Percentiles rank a stretch among this genome's conserved stretches.
Evolutionary conservation across 805 yeast species (phyloP).

Genomic region (Candida lessepsii): DNA sequence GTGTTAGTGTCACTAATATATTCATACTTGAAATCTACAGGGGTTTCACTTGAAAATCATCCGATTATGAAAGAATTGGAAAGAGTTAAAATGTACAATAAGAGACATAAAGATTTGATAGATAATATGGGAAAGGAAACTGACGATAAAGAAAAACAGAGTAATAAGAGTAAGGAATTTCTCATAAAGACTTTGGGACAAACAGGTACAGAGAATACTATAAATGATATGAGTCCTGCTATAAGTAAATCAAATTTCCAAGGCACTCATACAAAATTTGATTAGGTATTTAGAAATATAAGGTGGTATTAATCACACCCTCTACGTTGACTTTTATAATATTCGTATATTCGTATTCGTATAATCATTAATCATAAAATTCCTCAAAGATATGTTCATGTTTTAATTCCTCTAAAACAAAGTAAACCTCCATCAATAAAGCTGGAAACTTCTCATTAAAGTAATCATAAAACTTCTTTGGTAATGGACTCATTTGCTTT

Average conservation of each 20-base stretch:
- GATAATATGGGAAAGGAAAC: slow-evolving; percentile 20
- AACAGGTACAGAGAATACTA: slow-evolving; percentile 17
- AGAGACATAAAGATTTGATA: slow-evolving; percentile 47
- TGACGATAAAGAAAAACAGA: slow-evolving; percentile 19
- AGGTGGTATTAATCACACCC: too few relatives aligned
- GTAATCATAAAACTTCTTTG: slow-evolving; percentile 79
- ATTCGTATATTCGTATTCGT: neutral
- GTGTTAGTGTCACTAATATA: slow-evolving; percentile 55
- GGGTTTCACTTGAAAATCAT: slow-evolving; percentile 55
- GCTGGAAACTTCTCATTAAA: slow-evolving; percentile 76
- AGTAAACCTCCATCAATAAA: slow-evolving; percentile 71
- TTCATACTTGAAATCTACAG: slow-evolving; percentile 57
- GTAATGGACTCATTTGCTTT: slow-evolving; percentile 69
- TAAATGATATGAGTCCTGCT: slow-evolving; percentile 30
- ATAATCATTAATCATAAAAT: slow-evolving; percentile 23
- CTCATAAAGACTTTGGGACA: slow-evolving; percentile 46
- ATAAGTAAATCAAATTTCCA: slow-evolving; percentile 35
- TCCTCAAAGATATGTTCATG: slow-evolving; percentile 60
- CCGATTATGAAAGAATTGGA: slow-evolving; percentile 66
- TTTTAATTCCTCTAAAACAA: slow-evolving; percentile 51
- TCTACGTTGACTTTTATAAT: too few relatives aligned
- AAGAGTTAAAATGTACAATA: slow-evolving; percentile 68
- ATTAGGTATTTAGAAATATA: neutral
- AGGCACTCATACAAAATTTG: slow-evolving; percentile 37
- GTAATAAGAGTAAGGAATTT: slow-evolving; percentile 38